Evolutionary conservation across 2,329 filamentous ascomycete genomes (phyloP).

Genomic region (Immersiporthe knoxdaviesiana): DNA sequence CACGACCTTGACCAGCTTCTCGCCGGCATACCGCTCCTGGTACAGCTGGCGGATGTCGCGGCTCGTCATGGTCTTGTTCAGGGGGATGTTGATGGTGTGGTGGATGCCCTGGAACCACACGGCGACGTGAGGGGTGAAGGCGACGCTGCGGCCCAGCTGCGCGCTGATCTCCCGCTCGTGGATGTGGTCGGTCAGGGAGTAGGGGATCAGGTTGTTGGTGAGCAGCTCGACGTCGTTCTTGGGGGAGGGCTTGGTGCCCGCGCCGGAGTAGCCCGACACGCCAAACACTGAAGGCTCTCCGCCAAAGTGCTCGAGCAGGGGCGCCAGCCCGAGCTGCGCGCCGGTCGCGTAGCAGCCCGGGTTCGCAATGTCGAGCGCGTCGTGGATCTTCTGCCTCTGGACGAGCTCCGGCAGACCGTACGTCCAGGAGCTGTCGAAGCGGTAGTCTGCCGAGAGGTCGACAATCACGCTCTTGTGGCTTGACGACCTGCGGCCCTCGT

Average conservation of each 20-base stretch:
- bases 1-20: conserved; percentile 90
- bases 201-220: conserved; percentile 86
- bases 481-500: conserved; percentile 62
- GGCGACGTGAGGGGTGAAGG: conserved; percentile 93
- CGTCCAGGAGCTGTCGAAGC: conserved; percentile 83
- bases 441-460: conserved; percentile 95
- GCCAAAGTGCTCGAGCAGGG: conserved; percentile 74
- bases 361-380: conserved; percentile 83
- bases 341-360: conserved; percentile 96
- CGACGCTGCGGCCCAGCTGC: conserved; percentile 74
- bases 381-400: conserved; percentile 73
- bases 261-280: conserved; percentile 91
- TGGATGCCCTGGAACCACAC: conserved; percentile 96
- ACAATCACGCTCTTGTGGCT: conserved; percentile 74
- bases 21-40: conserved; percentile 93
- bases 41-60: conserved; percentile 93
- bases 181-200: conserved; percentile 90
- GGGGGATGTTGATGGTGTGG: conserved; percentile 86
- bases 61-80: conserved; percentile 84
- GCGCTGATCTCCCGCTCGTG: conserved; percentile 88
- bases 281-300: conserved; percentile 85
- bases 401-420: conserved; percentile 90
- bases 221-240: conserved; percentile 91
- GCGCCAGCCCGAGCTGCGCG: conserved; percentile 85
- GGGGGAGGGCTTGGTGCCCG: conserved; percentile 88